phyloP scores from a whole-genome alignment of 305 asterid genomes.

The Solanum hybrid region DNA sequence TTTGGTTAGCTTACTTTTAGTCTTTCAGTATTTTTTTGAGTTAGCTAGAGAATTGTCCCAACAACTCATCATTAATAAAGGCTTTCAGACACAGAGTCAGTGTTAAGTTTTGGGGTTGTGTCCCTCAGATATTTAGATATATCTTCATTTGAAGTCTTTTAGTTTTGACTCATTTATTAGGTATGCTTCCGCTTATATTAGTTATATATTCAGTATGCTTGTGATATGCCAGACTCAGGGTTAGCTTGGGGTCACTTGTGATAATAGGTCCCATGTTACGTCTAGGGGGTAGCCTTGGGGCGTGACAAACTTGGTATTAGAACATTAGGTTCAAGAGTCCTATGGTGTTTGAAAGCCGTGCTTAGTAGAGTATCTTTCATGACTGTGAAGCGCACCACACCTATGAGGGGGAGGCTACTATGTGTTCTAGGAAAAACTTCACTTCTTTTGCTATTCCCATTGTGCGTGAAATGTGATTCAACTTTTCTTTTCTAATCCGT shows the following conservation, averaged over 20 bases:
- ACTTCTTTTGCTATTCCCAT: not conserved
- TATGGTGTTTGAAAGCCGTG: not conserved
- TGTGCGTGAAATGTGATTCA: not conserved
- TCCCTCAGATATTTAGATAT: not conserved
- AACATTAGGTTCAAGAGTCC: not conserved
- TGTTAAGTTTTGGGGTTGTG: not conserved
- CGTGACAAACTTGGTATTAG: not conserved
- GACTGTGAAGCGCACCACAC: not conserved
- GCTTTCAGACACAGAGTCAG: not conserved
- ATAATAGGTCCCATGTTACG: not conserved
- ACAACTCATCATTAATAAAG: not conserved
- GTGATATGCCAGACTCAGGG: not conserved
- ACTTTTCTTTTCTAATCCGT: not conserved
- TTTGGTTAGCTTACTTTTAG: not conserved
- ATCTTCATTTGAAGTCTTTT: not conserved
- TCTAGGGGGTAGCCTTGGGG: not conserved
- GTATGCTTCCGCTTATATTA: not conserved
- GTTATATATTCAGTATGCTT: not conserved
- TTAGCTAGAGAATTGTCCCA: not conserved
- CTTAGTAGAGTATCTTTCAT: not conserved
- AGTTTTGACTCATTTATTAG: not conserved
- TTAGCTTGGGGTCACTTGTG: not conserved
- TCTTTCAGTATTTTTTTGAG: not conserved
- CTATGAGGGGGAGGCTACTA: not conserved
- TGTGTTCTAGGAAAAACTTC: not conserved